These are phyloP conservation scores for Taphrina flavorubra DNA, from an alignment of 1,139 yeast genomes.

Conservation along the genomic window DNA sequence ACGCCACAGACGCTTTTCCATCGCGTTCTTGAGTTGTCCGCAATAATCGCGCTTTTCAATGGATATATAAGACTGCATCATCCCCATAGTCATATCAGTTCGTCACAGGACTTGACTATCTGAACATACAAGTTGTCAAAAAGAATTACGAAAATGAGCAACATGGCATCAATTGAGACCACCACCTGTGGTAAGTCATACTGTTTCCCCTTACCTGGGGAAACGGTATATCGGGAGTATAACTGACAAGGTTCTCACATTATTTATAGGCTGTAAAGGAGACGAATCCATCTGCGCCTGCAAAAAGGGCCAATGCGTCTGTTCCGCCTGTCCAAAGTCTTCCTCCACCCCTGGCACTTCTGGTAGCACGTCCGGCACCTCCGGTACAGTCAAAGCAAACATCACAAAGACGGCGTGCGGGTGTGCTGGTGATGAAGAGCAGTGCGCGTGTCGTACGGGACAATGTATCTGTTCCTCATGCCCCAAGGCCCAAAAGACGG, in stretches of 20 bases:
- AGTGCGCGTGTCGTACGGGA: constrained; percentile 28
- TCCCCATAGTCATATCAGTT: not conserved
- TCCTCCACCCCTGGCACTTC: too few species aligned
- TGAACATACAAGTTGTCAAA: too few species aligned
- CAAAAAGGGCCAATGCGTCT: constrained; percentile 34
- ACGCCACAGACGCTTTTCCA: not conserved
- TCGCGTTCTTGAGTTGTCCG: not conserved
- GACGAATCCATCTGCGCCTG: constrained; percentile 40
- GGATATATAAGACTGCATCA: not conserved
- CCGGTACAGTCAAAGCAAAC: not conserved
- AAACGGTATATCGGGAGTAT: not conserved
- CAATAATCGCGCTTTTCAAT: not conserved
- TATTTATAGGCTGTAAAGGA: constrained; percentile 27
- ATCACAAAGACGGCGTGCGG: constrained; percentile 26
- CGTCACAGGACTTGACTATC: too few species aligned
- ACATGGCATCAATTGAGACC: constrained; percentile 21
- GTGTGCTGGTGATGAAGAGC: constrained; percentile 29
- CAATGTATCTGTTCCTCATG: constrained; percentile 33
- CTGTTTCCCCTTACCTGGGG: not conserved
- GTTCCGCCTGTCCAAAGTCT: constrained; percentile 25
- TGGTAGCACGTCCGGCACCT: too few species aligned
- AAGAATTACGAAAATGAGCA: not conserved
- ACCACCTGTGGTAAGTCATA: constrained; percentile 18
- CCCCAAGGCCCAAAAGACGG: constrained; percentile 23
- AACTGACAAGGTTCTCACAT: constrained; percentile 15